Evolutionary conservation across 2,329 filamentous ascomycete species (phyloP), one percentile per base, ranked within the genome.

Genomic region (Pseudogymnoascus sp.): DNA sequence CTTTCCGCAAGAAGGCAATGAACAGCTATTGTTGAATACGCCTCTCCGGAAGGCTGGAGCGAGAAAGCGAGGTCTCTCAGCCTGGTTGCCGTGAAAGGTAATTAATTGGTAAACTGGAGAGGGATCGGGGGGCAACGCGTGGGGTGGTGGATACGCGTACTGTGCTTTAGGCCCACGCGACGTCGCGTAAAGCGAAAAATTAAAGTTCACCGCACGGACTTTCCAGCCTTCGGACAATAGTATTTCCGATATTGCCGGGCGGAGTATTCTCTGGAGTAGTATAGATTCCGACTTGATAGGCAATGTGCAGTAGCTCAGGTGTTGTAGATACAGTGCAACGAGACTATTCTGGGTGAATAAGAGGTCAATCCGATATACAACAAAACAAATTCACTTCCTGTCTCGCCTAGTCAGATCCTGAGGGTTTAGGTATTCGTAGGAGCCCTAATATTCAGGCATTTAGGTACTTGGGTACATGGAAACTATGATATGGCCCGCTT

Each of bases 1-100:
- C 26, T 54, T 54, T 54, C 9, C 9, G 29, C 47, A 54, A 54
- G 47, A 33, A 54, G n/a, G 47, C 29, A 54, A 54, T 21, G 29
- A 15, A 54, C 21, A 33, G 5, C 29, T 17, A 33, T 54, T 54
- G 47, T 33, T 21, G 9, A 10, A 54, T 54, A 33, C 33, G 29
- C 26, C 15, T 54, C 15, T 54, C 47, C 29, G 5, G 11, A 54
- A 54, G 47, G 47, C 29, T 54, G 29, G 47, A 33, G 47, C 29
- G 47, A 50, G 37, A 41, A 54, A 54, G 47, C 47, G 33, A 54
- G 44, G 29, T 54, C 47, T 54, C 47, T 11, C 47, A 54, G 47
- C 47, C 47, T 33, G 29, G 29, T 54, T 13, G 29, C 29, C 7
- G 47, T 54, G 29, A 33, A 54, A 17, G 26, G 47, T 21, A 21